Evolutionary conservation across 768 basidiomycete genomes (phyloP).

Genomic region (Kwoniella mangroviensis): DNA sequence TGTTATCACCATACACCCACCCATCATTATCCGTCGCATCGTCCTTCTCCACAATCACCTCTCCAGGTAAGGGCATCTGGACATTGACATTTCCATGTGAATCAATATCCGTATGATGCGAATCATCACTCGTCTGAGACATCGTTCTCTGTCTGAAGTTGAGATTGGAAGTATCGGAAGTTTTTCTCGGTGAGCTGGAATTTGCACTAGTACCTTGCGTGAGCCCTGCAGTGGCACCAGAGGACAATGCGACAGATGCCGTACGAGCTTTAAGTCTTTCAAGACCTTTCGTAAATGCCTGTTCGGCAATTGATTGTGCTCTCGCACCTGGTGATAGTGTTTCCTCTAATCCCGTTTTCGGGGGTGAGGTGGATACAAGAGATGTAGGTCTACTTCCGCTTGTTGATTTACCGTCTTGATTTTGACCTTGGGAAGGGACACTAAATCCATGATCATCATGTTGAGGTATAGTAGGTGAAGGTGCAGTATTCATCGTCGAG

Average conservation of each 20-base stretch:
- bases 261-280: slow-evolving; percentile 56
- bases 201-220: background rate
- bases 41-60: slow-evolving; percentile 43
- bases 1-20: slow-evolving; percentile 94
- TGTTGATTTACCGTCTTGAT: background rate
- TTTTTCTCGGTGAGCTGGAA: slow-evolving; percentile 26
- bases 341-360: slow-evolving; percentile 7
- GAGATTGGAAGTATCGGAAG: slow-evolving; percentile 20
- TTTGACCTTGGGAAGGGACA: background rate
- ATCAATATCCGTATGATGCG: slow-evolving; percentile 1
- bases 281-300: slow-evolving; percentile 57
- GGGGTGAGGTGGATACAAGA: slow-evolving; percentile 22
- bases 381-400: slow-evolving; percentile 25
- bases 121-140: slow-evolving; percentile 47
- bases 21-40: slow-evolving; percentile 77
- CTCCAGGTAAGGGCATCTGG: slow-evolving; percentile 23
- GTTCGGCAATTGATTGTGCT: slow-evolving; percentile 55
- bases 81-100: slow-evolving; percentile 1
- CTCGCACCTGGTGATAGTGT: slow-evolving; percentile 23
- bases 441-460: slow-evolving; percentile 60
- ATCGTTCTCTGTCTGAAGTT: slow-evolving; percentile 28
- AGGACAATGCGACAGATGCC: slow-evolving; percentile 17
- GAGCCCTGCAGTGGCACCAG: slow-evolving; percentile 1
- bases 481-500: background rate
- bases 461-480: slow-evolving; percentile 57